A percentile compares a stretch with the other conserved stretches of the same genome.
phyloP scores from a whole-genome alignment of 2,329 filamentous ascomycete genomes.

The Alternaria sp. region DNA sequence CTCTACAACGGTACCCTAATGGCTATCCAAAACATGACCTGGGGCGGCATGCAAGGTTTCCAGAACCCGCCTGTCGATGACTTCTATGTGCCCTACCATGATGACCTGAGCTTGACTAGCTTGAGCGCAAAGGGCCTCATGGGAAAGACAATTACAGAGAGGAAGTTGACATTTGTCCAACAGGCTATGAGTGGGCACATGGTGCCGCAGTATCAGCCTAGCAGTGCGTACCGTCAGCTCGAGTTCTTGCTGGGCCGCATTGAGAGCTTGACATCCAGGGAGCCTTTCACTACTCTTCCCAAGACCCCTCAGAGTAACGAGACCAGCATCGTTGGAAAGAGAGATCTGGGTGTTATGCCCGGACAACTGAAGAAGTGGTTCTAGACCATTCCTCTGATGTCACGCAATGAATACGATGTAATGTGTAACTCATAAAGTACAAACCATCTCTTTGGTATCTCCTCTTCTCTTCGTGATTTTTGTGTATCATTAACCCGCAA shows the following conservation, averaged over 20 bases:
- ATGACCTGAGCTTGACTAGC: slow-evolving; percentile 55
- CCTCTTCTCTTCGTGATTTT: background rate
- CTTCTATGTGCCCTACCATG: slow-evolving; percentile 74
- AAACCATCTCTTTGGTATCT: background rate
- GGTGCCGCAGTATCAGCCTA: slow-evolving; percentile 72
- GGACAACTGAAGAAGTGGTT: slow-evolving; percentile 18
- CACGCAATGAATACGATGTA: background rate
- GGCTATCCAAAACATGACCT: slow-evolving; percentile 83
- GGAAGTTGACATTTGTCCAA: slow-evolving; percentile 75
- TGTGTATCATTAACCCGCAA: slow-evolving; percentile 50
- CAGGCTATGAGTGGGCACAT: slow-evolving; percentile 73
- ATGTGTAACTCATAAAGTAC: background rate
- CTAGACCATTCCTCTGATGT: slow-evolving; percentile 1
- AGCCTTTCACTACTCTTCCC: slow-evolving; percentile 41
- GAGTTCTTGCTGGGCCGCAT: slow-evolving; percentile 80
- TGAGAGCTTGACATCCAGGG: slow-evolving; percentile 57
- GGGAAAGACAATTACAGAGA: slow-evolving; percentile 75
- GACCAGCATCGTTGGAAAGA: slow-evolving; percentile 12
- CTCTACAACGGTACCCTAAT: slow-evolving; percentile 74
- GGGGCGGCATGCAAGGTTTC: slow-evolving; percentile 76
- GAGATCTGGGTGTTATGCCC: slow-evolving; percentile 12
- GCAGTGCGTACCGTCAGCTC: slow-evolving; percentile 73
- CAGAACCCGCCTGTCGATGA: slow-evolving; percentile 65
- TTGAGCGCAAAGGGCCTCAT: slow-evolving; percentile 70
- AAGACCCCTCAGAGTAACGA: slow-evolving; percentile 12